Percentiles rank a stretch among this genome's conserved stretches.
phyloP scores from a whole-genome alignment of 352 stramenopile species.

The Blastocystis sp. region DNA sequence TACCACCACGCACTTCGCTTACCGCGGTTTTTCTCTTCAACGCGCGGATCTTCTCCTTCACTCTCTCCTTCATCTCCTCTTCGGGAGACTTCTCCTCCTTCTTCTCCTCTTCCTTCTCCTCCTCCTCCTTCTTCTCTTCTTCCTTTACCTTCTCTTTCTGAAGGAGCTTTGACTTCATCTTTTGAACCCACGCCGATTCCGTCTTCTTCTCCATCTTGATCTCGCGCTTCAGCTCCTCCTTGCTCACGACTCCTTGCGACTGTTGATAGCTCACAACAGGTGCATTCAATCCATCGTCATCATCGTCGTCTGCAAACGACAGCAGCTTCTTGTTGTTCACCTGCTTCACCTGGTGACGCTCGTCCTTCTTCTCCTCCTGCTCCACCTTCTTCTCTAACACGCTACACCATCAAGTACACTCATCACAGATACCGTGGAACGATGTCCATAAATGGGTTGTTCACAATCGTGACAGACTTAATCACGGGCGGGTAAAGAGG shows the following conservation, averaged over 20 bases:
- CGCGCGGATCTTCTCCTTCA: conserved; percentile 50
- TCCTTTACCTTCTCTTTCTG: conserved; percentile 76
- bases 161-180: conserved; percentile 66
- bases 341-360: conserved; percentile 83
- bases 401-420: conserved; percentile 69
- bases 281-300: not conserved
- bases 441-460: conserved; percentile 88
- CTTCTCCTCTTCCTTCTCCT: conserved; percentile 73
- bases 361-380: conserved; percentile 75
- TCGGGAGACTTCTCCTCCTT: conserved; percentile 70
- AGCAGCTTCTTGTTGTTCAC: conserved; percentile 86
- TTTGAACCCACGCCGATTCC: conserved; percentile 71
- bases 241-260: not conserved
- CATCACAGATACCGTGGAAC: conserved; percentile 77
- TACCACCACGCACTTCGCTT: not conserved
- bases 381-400: not conserved
- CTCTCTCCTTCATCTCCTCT: conserved; percentile 72
- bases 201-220: conserved; percentile 55
- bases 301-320: conserved; percentile 89
- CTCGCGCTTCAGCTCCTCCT: conserved; percentile 13
- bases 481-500: conserved; percentile 73
- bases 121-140: conserved; percentile 72
- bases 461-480: conserved; percentile 73
- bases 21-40: conserved; percentile 47
- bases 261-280: conserved; percentile 42